phyloP scores from a whole-genome alignment of 2,329 filamentous ascomycete species.

The Pseudodiploospora longispora region DNA sequence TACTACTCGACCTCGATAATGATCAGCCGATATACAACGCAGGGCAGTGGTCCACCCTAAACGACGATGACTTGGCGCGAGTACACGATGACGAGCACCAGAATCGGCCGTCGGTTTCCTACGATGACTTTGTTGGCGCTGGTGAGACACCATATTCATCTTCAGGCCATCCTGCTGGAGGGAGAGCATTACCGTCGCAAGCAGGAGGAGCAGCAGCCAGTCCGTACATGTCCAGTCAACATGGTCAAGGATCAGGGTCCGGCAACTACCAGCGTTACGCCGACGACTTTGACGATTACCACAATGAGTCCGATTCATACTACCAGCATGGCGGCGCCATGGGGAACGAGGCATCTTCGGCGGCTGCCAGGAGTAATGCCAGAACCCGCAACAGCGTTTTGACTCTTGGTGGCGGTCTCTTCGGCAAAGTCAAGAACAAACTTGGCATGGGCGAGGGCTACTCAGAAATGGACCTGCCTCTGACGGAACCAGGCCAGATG shows the following conservation, averaged over 20 bases:
- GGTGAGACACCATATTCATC: slow-evolving; percentile 40
- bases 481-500: slow-evolving; percentile 61
- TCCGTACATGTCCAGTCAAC: slow-evolving; percentile 44
- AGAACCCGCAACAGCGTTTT: slow-evolving; percentile 84
- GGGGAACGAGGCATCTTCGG: slow-evolving; percentile 44
- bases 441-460: slow-evolving; percentile 83
- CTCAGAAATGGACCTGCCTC: slow-evolving; percentile 94
- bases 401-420: slow-evolving; percentile 74
- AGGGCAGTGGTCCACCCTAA: slow-evolving; percentile 69
- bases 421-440: slow-evolving; percentile 83
- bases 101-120: slow-evolving; percentile 77
- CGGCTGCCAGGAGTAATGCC: slow-evolving; percentile 40
- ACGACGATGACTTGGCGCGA: slow-evolving; percentile 72
- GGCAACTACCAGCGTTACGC: slow-evolving; percentile 89
- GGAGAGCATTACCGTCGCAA: slow-evolving; percentile 13
- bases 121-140: slow-evolving; percentile 87
- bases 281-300: slow-evolving; percentile 74
- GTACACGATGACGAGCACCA: slow-evolving; percentile 66
- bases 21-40: slow-evolving; percentile 63
- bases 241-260: slow-evolving; percentile 71
- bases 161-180: slow-evolving; percentile 31
- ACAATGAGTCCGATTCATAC: slow-evolving; percentile 69
- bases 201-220: slow-evolving; percentile 1
- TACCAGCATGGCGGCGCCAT: slow-evolving; percentile 68
- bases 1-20: slow-evolving; percentile 68